Conservation (phyloP, 257 asterid species). For the Rauvolfia tetraphylla region DNA sequence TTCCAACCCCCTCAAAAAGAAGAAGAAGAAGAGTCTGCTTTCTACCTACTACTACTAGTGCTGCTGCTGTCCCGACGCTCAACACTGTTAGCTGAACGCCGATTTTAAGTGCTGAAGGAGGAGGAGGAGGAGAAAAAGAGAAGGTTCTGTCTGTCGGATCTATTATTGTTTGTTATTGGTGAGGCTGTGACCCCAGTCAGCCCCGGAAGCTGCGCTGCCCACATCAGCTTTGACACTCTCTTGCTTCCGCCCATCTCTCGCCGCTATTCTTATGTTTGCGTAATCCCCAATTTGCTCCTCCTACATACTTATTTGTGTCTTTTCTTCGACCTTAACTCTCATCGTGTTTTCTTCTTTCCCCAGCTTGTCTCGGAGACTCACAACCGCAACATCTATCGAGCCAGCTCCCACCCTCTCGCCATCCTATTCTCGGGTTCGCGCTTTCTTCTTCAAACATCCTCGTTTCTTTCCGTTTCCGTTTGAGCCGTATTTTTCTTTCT, state of each 20-base stretch:
- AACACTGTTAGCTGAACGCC: no score
- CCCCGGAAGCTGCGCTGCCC: constrained; percentile 3
- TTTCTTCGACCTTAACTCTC: neutral
- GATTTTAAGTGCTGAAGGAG: no score
- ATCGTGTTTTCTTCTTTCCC: neutral
- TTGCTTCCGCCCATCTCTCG: neutral
- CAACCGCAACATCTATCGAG: neutral
- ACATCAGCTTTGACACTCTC: neutral
- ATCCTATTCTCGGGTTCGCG: neutral
- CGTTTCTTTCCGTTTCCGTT: neutral
- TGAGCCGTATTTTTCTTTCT: neutral
- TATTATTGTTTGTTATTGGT: no score
- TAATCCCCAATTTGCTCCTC: neutral
- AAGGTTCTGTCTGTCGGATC: no score
- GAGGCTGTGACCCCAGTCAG: no score
- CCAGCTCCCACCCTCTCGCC: neutral
- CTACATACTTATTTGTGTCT: neutral
- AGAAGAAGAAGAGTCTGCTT: no score
- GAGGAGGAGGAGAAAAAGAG: no score
- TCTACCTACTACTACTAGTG: no score
- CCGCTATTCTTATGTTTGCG: neutral
- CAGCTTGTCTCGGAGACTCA: neutral
- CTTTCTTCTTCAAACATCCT: neutral
- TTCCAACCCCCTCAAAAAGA: no score
- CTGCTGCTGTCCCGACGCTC: no score